These are phyloP conservation scores for Prorocentrum cordatum DNA, from an alignment of 169 alveolate genomes.

Conservation along the genomic window DNA sequence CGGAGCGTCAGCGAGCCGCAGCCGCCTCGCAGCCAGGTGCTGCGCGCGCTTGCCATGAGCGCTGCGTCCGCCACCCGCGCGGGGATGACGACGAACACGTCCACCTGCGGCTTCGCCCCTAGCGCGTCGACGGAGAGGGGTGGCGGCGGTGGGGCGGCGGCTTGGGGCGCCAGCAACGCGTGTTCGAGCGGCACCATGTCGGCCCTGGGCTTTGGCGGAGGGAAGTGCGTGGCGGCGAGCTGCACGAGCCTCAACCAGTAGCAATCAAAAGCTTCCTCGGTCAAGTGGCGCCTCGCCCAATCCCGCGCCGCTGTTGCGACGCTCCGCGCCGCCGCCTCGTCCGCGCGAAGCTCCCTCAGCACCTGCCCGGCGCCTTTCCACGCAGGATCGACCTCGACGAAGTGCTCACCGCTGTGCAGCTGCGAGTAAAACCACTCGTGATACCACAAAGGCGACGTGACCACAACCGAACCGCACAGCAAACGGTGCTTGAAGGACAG, in stretches of 20 bases:
- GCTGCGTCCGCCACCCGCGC: background rate
- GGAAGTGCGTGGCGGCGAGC: conserved; percentile 21
- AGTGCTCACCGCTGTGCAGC: background rate
- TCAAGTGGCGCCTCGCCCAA: background rate
- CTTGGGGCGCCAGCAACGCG: too few relatives aligned
- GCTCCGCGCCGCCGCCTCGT: too few relatives aligned
- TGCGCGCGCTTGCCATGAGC: conserved; percentile 14
- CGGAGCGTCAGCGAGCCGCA: too few relatives aligned
- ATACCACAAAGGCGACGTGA: conserved; percentile 6
- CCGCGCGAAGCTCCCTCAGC: too few relatives aligned
- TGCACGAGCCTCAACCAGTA: conserved; percentile 30
- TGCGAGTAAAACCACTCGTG: conserved; percentile 52
- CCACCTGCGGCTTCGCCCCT: background rate
- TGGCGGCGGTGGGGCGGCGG: too few relatives aligned
- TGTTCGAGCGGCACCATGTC: background rate
- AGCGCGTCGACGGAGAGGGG: too few relatives aligned
- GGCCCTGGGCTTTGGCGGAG: background rate
- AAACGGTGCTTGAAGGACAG: conserved; percentile 35
- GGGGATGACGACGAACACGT: conserved; percentile 29
- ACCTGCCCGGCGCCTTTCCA: too few relatives aligned
- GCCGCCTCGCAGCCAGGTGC: too few relatives aligned
- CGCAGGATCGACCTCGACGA: too few relatives aligned
- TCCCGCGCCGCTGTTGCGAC: too few relatives aligned
- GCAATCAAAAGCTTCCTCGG: conserved; percentile 43
- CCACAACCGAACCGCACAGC: conserved; percentile 44